These are phyloP conservation scores for Pleurotus cornucopiae DNA, from an alignment of 768 basidiomycete species.

Conservation along the genomic window DNA sequence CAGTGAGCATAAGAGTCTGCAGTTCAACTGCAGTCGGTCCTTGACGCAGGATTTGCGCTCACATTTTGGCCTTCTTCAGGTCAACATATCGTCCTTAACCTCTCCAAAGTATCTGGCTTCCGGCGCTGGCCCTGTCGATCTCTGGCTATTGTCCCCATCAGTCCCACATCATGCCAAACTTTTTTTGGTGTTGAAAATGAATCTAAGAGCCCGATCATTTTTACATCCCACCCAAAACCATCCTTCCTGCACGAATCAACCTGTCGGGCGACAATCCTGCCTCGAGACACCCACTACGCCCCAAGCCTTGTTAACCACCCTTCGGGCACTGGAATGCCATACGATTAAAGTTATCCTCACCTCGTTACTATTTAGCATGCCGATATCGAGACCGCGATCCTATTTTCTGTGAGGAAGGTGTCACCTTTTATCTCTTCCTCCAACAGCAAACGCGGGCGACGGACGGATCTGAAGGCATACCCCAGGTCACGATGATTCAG, in stretches of 20 bases:
- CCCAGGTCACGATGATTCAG: conserved; percentile 32
- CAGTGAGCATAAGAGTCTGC: conserved; percentile 39
- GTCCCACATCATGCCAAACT: conserved; percentile 57
- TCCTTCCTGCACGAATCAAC: conserved; percentile 45
- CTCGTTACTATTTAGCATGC: conserved; percentile 77
- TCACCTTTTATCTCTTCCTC: conserved; percentile 31
- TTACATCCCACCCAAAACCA: conserved; percentile 58
- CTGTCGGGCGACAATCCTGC: conserved; percentile 9
- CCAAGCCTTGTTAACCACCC: conserved; percentile 43
- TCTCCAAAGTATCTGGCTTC: conserved; percentile 23
- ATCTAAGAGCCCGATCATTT: conserved; percentile 75
- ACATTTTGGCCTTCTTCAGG: too few species aligned
- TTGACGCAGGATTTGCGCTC: too few species aligned
- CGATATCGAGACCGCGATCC: conserved; percentile 81
- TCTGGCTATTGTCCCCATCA: conserved; percentile 80
- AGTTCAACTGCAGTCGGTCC: too few species aligned
- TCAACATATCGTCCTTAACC: not conserved
- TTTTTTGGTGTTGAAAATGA: conserved; percentile 81
- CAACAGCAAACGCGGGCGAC: conserved; percentile 9
- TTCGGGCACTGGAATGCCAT: conserved; percentile 52
- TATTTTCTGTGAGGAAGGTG: conserved; percentile 69
- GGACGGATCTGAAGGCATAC: conserved; percentile 44
- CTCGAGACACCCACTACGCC: conserved; percentile 64
- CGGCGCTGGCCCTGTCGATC: conserved; percentile 41
- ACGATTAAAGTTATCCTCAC: conserved; percentile 63